Conservation (phyloP, 208 protist species). For the Eutreptiella sp. region DNA sequence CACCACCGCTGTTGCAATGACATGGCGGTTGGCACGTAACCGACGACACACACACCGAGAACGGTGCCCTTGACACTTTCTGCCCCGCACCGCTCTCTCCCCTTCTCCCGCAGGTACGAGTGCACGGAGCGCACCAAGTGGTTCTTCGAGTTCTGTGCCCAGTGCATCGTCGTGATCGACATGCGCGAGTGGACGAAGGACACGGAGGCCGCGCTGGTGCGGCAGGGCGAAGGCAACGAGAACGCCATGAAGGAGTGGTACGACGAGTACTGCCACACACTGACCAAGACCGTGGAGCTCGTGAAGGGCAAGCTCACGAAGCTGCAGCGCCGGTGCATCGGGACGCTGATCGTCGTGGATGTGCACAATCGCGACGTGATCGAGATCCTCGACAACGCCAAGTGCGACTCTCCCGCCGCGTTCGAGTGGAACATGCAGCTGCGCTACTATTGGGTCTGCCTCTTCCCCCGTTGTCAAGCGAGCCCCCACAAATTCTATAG, state of each 20-base stretch:
- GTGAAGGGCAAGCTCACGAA: conserved; percentile 40
- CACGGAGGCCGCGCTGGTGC: conserved; percentile 30
- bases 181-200: conserved; percentile 48
- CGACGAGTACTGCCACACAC: conserved; percentile 22
- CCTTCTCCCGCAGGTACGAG: no score
- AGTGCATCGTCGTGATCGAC: conserved; percentile 35
- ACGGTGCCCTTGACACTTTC: background rate
- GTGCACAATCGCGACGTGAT: conserved; percentile 58
- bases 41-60: conserved; percentile 15
- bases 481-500: no score
- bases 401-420: conserved; percentile 34
- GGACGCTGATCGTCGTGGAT: conserved; percentile 55
- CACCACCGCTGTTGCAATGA: no score
- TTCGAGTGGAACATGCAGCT: conserved; percentile 57
- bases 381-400: conserved; percentile 27
- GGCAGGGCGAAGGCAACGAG: conserved; percentile 19
- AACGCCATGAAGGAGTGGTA: conserved; percentile 33
- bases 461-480: no score
- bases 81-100: background rate
- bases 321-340: conserved; percentile 41
- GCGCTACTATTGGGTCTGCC: conserved; percentile 42
- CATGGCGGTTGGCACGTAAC: no score
- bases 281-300: conserved; percentile 37
- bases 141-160: conserved; percentile 42
- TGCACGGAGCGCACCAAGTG: conserved; percentile 35